Evolutionary conservation across 768 basidiomycete species (phyloP), one percentile per base, ranked within the genome.

Genomic region (Russula abietina): DNA sequence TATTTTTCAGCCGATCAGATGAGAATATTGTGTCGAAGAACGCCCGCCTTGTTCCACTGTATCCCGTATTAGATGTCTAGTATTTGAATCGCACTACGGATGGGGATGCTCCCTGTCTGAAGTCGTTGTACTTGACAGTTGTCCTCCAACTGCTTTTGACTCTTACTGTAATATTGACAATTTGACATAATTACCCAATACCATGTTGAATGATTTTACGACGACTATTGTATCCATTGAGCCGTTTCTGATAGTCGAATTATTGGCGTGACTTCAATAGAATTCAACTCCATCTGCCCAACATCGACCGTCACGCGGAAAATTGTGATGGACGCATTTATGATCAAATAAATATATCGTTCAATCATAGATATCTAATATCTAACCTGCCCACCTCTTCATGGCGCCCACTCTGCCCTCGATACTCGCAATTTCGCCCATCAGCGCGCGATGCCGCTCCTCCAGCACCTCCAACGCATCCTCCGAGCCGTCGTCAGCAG

Each of bases 371-470:
- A 32, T 19, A 51, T n/a, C 32, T 33, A 53, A 32, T 19, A 51
- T n/a, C 32, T 33, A 53, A 33, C 16, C 32, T 14, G n/a, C 8
- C 32, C n/a, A 10, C 14, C 51, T 33, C 38, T 54, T 64, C 43
- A 64, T 64, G 10, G 50, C 64, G 0, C 49, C 64, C 16, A 67
- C 43, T 57, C 60, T 52, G 11, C 52, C 64, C 60, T 67, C 64
- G 8, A 67, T 65, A 16, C 48, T 56, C 28, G 66, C 60, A 49
- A 67, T 67, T 17, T 67, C 66, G 22, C 50, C 55, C 65, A 66
- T 54, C 32, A 67, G 36, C 19, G 43, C 24, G 36, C 38, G 54
- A 36, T 68, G 60, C 30, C 67, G 61, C 24, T 53, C 52, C 48
- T 67, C 67, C 46, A 66, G 26, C 12, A 19, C 49, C 9, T 30